Evolutionary conservation across 73 alveolate genomes (phyloP), one percentile per base, ranked within the genome.

Genomic region (Symbiodinium pilosum): DNA sequence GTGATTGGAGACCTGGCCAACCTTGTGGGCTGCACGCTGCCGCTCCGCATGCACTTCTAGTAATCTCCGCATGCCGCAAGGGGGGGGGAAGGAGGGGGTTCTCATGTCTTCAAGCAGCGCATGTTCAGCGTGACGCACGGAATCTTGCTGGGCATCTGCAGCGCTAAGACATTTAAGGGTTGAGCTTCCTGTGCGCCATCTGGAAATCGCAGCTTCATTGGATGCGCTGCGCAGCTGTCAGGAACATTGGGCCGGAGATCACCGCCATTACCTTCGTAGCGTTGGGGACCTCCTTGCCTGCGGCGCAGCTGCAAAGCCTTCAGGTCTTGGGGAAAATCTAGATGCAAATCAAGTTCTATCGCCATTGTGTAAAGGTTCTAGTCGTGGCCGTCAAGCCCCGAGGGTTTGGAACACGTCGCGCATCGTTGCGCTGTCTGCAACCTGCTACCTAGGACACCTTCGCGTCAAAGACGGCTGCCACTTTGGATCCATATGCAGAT

Each of bases 201-300:
- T 47, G 6, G 59, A 47, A 14, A 47, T 47, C 59, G n/a, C n/a
- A 47, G 59, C 6, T 47, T 14, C 59, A 47, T 47, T 47, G 59
- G 21, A 47, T 47, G 14, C 59, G 73, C 73, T 56, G 77, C 77
- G 38, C 41, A 64, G 38, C 32, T 28, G 38, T 28, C 9, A 64
- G 41, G 87, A 81, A 84, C 68, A 84, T 84, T 43, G 93, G 73
- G 75, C 93, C 93, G 73, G 84, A 52, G 94, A 38, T 87, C 84
- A 87, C 94, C 42, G 94, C 94, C 42, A 87, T 87, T 52, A 87
- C 94, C 8, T 59, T 87, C 83, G 99, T 99, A 32, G 99, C 99
- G 2, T 40, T 99, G 47, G 99, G 99, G 71, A 81, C 99, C 39
- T 95, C 99, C 7, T 87, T 99, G 88, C 99, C 99, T 2, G 77